Evolutionary conservation across 169 alveolate genomes (phyloP).

Genomic region (Theileria equi): DNA sequence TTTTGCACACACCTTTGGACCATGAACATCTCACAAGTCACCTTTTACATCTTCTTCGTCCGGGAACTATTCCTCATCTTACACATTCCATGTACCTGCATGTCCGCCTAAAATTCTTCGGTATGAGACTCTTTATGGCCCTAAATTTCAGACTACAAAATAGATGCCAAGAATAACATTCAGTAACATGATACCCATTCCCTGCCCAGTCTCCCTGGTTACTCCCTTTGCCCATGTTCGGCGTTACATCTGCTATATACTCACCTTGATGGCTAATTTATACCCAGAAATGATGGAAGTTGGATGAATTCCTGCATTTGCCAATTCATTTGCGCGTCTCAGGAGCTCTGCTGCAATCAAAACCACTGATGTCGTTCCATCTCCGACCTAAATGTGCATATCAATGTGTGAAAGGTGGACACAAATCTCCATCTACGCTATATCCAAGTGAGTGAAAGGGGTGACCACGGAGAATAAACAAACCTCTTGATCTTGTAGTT

Average conservation of each 20-base stretch:
- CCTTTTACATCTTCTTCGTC: no score
- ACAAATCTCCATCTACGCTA: not conserved
- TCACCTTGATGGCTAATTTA: slow-evolving; percentile 85
- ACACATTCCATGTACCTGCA: no score
- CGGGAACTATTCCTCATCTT: no score
- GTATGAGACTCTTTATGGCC: no score
- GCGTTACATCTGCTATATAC: not conserved
- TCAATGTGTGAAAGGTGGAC: not conserved
- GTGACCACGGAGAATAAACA: not conserved
- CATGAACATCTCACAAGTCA: no score
- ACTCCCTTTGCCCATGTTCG: not conserved
- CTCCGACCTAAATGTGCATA: slow-evolving; percentile 89
- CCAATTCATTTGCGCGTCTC: slow-evolving; percentile 94
- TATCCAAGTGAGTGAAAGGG: not conserved
- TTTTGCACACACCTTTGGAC: no score
- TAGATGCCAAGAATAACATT: not conserved
- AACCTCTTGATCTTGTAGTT: slow-evolving; percentile 93
- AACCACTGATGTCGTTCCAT: slow-evolving; percentile 99
- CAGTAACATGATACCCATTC: not conserved
- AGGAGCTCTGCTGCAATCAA: slow-evolving; percentile 97
- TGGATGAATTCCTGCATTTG: slow-evolving; percentile 96
- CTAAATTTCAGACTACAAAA: no score
- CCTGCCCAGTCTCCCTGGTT: not conserved
- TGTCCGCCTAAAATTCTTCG: no score
- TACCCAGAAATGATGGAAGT: slow-evolving; percentile 95